These are phyloP conservation scores for Fusarium chlamydosporum DNA, from an alignment of 2,329 filamentous ascomycete genomes.

Conservation along the genomic window DNA sequence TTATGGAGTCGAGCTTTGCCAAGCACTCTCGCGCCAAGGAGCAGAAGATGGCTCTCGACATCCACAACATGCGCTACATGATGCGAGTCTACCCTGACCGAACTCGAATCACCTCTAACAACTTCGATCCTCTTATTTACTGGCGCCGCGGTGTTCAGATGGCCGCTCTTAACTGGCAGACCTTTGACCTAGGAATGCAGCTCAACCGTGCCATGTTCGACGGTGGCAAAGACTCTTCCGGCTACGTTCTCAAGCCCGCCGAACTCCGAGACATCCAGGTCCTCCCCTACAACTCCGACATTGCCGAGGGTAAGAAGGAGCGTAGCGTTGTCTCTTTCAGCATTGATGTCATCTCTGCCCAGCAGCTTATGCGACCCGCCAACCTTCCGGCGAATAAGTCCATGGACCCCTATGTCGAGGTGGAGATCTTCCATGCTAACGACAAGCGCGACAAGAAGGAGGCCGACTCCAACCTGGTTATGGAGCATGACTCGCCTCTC, in stretches of 20 bases:
- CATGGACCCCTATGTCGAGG: constrained; percentile 93
- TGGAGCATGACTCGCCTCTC: constrained; percentile 71
- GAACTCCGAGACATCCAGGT: constrained; percentile 82
- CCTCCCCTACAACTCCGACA: constrained; percentile 63
- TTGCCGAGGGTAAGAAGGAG: constrained; percentile 76
- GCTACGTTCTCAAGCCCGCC: constrained; percentile 93
- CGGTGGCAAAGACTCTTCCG: constrained; percentile 85
- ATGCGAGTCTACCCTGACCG: constrained; percentile 95
- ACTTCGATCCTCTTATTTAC: constrained; percentile 93
- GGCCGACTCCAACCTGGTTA: constrained; percentile 69
- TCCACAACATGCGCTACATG: constrained; percentile 91
- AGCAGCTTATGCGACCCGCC: constrained; percentile 89
- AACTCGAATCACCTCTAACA: constrained; percentile 85
- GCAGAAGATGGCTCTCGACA: constrained; percentile 82
- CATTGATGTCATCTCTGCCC: constrained; percentile 91
- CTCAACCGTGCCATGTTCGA: constrained; percentile 98
- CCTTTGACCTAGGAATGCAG: constrained; percentile 94
- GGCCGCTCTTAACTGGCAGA: constrained; percentile 98
- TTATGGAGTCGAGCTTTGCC: constrained; percentile 90
- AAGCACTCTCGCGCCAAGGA: constrained; percentile 82
- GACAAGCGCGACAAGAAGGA: constrained; percentile 92
- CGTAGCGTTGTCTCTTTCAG: constrained; percentile 87
- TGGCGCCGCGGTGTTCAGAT: constrained; percentile 98
- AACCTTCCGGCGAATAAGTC: constrained; percentile 78
- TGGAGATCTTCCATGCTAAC: constrained; percentile 94